Evolutionary conservation across 2,329 filamentous ascomycete species (phyloP).

Genomic region (Amauroascus niger): DNA sequence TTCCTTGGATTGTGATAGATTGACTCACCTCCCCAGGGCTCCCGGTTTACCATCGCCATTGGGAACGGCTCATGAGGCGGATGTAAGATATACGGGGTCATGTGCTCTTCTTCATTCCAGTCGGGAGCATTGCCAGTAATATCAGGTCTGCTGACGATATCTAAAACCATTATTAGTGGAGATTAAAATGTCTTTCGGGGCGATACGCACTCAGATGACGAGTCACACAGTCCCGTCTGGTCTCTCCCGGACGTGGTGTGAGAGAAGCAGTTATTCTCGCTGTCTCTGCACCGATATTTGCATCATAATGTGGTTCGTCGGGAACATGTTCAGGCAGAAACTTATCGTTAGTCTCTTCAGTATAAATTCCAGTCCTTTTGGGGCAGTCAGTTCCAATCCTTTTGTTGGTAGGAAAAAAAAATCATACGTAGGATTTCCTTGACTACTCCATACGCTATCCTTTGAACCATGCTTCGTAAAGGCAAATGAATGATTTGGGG

Average conservation of each 20-base stretch:
- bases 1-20: not conserved
- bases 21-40: conserved; percentile 49
- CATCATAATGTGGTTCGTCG: conserved; percentile 55
- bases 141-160: conserved; percentile 47
- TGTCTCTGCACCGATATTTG: conserved; percentile 51
- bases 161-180: conserved; percentile 16
- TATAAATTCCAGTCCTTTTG: not conserved
- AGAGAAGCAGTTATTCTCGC: conserved; percentile 51
- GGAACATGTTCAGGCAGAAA: conserved; percentile 43
- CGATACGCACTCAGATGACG: conserved; percentile 48
- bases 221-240: conserved; percentile 49
- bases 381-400: not conserved
- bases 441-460: conserved; percentile 8
- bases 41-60: conserved; percentile 61
- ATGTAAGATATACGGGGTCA: conserved; percentile 57
- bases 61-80: conserved; percentile 49
- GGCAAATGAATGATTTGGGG: conserved; percentile 19
- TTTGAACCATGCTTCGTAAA: not conserved
- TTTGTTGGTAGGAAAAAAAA: conserved; percentile 28
- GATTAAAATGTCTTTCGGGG: conserved; percentile 8
- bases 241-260: conserved; percentile 43
- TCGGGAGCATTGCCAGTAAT: conserved; percentile 48
- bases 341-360: not conserved
- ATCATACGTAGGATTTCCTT: conserved; percentile 16
- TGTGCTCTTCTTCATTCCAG: conserved; percentile 43